Evolutionary conservation across 331 rosid species (phyloP), one percentile per base, ranked within the genome.

Genomic region (Quercus phellos): DNA sequence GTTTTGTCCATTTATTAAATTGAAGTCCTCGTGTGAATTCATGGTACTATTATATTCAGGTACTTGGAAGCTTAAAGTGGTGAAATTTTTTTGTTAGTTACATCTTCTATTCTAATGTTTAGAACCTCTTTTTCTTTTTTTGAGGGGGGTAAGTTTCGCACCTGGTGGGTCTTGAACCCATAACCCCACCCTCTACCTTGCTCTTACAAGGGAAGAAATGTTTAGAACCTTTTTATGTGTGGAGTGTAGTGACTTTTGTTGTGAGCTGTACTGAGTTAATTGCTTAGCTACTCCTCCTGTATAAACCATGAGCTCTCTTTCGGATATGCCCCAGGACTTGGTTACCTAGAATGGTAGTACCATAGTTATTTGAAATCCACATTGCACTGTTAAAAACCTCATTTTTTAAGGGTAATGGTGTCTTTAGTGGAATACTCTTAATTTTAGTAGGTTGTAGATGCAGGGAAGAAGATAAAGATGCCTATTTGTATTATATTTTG

Each of bases 401-500:
- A 12, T 24, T 66, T n/a, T 3, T 32, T 9, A 66, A 18, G 38
- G 4, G 3, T 2, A n/a, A 32, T 34, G 26, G 17, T 5, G 4
- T 18, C 19, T 50, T 14, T 26, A 22, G 55, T 74, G 55, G 11
- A 50, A 19, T 59, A 61, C 12, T 78, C 68, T 81, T 83, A 69
- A 88, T 71, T 79, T 73, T 82, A 50, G 68, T 64, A 50, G 32
- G 13, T 51, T 81, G 76, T 94, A 94, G 99, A 84, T 94, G 99
- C 98, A 91, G 76, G 35, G 99, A 94, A 78, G 99, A 94, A 70
- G 91, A 92, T 64, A 94, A 94, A 84, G 98, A 94, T 78, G 96
- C 99, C 42, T 88, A 88, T 84, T 78, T 94, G 90, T 92, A 91
- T 88, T 94, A 94, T 85, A 87, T 94, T 70, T 81, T 92, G 82